Conservation (phyloP, 2,329 filamentous ascomycete genomes). For the Dactylella cylindrospora region DNA sequence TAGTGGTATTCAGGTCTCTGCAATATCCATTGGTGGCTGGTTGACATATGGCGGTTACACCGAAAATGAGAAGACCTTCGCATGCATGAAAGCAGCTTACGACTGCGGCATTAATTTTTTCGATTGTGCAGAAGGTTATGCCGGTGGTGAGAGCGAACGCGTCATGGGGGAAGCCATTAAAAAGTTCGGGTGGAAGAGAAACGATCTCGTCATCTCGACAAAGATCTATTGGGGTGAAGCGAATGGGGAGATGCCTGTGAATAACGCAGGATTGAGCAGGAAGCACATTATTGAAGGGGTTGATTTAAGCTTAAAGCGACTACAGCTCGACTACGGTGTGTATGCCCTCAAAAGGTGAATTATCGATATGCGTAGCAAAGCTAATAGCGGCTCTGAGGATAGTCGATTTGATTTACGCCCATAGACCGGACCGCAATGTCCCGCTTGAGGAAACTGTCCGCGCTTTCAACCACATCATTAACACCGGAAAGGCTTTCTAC, state of each 20-base stretch:
- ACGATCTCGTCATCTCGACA: slow-evolving; percentile 62
- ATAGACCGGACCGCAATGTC: slow-evolving; percentile 67
- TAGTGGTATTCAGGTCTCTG: slow-evolving; percentile 72
- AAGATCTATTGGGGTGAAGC: slow-evolving; percentile 68
- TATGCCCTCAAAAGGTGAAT: too few species aligned
- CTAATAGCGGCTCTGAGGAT: background rate
- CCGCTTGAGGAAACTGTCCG: slow-evolving; percentile 72
- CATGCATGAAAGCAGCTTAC: slow-evolving; percentile 64
- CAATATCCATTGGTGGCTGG: slow-evolving; percentile 71
- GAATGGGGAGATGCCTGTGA: slow-evolving; percentile 57
- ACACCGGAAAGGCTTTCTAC: slow-evolving; percentile 68
- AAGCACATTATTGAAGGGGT: slow-evolving; percentile 72
- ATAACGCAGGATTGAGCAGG: slow-evolving; percentile 65
- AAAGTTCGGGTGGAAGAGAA: slow-evolving; percentile 61
- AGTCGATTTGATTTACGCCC: slow-evolving; percentile 69
- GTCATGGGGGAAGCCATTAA: slow-evolving; percentile 62
- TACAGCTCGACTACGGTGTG: slow-evolving; percentile 58
- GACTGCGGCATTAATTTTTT: slow-evolving; percentile 63
- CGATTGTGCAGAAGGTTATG: slow-evolving; percentile 61
- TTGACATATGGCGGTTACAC: slow-evolving; percentile 75
- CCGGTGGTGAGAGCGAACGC: slow-evolving; percentile 58
- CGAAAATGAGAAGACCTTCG: slow-evolving; percentile 63
- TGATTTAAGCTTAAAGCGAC: slow-evolving; percentile 61
- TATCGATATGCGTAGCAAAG: background rate
- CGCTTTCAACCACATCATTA: slow-evolving; percentile 70